Evolutionary conservation across 441 rosid genomes (phyloP).

Genomic region (Adansonia grandidieri): DNA sequence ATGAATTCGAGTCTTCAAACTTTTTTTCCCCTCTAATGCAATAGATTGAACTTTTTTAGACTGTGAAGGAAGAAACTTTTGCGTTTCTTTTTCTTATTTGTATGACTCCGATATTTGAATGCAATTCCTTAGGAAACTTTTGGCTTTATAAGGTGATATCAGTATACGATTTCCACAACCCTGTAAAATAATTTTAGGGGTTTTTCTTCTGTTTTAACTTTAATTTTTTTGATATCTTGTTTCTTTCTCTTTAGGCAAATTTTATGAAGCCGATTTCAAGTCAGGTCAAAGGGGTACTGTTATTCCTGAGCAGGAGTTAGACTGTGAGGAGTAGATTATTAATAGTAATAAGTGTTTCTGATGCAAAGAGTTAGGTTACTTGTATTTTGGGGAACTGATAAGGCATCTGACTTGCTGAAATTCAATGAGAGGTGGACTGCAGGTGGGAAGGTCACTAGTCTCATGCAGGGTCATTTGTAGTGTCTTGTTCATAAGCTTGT

Average conservation of each 20-base stretch:
- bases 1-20: neutral
- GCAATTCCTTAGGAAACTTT: neutral
- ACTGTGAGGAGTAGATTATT: neutral
- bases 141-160: neutral
- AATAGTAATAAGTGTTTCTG: no score
- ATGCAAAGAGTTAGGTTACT: neutral
- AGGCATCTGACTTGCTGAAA: no score
- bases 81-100: neutral
- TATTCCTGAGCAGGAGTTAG: neutral
- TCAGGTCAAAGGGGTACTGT: neutral
- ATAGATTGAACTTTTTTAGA: conserved; percentile 9
- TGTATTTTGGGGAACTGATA: neutral
- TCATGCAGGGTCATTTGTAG: neutral
- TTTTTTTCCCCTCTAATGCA: neutral
- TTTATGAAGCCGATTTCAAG: neutral
- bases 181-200: no score
- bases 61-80: neutral
- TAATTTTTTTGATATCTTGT: neutral
- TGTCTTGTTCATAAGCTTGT: neutral
- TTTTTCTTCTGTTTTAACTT: neutral
- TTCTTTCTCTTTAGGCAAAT: neutral
- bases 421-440: neutral
- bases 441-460: neutral
- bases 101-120: neutral
- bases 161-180: neutral